phyloP scores from a whole-genome alignment of 371 early-diverging fungal genomes.

The Rhizopus stolonifer region DNA sequence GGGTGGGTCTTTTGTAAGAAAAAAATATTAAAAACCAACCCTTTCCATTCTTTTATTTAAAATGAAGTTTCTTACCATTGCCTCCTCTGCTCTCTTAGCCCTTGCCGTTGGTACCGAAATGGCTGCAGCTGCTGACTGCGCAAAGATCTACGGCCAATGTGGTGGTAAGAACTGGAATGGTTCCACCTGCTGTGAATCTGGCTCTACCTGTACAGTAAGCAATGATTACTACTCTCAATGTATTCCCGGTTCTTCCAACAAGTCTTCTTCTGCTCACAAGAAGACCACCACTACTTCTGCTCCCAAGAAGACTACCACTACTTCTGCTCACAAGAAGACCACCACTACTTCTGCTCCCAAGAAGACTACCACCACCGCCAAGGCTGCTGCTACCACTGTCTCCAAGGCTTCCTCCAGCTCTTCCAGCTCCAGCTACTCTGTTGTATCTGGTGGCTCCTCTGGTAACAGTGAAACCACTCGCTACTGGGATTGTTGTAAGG shows the following conservation, averaged over 20 bases:
- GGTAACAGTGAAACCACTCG: constrained; percentile 41
- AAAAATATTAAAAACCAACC: neutral
- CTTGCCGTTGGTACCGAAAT: neutral
- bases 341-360: constrained; percentile 8
- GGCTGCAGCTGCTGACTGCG: constrained; percentile 10
- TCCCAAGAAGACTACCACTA: constrained; percentile 3
- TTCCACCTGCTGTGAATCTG: constrained; percentile 29
- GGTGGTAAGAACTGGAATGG: constrained; percentile 29
- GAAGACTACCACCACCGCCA: constrained; percentile 7
- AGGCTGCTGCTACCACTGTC: constrained; percentile 10
- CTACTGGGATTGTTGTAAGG: constrained; percentile 56
- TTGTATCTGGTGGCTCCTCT: constrained; percentile 18
- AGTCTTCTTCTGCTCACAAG: neutral
- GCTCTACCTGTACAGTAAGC: constrained; percentile 15
- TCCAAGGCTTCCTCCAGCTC: constrained; percentile 34
- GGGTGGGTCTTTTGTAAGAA: neutral
- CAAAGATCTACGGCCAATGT: constrained; percentile 25
- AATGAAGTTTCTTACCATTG: neutral
- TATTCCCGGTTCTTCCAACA: constrained; percentile 8
- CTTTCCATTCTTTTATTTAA: neutral
- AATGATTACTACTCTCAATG: constrained; percentile 31
- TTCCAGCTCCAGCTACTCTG: constrained; percentile 24
- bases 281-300: constrained; percentile 14
- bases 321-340: constrained; percentile 11
- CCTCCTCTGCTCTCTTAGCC: neutral